Percentiles rank a stretch among this genome's conserved stretches.
These are phyloP conservation scores for Berberis thunbergii DNA, from an alignment of 164 flowering plant species.

Conservation along the genomic window DNA sequence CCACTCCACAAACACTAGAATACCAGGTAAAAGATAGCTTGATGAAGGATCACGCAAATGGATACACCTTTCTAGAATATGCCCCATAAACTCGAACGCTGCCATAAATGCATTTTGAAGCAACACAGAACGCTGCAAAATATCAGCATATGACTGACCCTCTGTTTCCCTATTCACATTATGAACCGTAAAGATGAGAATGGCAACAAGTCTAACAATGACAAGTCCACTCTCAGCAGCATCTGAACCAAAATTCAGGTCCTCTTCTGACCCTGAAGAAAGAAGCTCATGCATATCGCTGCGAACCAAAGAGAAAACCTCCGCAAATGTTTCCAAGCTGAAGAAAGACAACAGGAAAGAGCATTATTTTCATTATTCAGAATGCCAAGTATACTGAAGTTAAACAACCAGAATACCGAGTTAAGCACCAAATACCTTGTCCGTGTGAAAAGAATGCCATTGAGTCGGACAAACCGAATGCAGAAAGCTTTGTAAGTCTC, in stretches of 20 bases:
- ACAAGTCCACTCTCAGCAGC: conserved; percentile 55
- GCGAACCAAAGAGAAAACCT: conserved; percentile 52
- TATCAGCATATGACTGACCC: conserved; percentile 85
- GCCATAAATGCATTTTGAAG: conserved; percentile 82
- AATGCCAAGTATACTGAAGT: background rate
- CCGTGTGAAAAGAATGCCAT: conserved; percentile 91
- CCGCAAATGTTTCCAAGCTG: conserved; percentile 85
- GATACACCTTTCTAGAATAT: conserved; percentile 49
- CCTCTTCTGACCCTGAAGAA: conserved; percentile 65
- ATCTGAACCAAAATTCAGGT: conserved; percentile 63
- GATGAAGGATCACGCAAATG: conserved; percentile 57
- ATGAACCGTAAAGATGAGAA: conserved; percentile 76
- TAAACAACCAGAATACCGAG: background rate
- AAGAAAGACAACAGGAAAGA: conserved; percentile 3
- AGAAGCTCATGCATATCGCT: conserved; percentile 54
- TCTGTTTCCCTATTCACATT: conserved; percentile 63
- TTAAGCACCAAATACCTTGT: conserved; percentile 54
- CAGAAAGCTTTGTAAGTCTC: conserved; percentile 53
- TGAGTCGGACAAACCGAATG: conserved; percentile 73
- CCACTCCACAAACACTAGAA: conserved; percentile 91
- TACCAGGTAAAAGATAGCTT: conserved; percentile 70
- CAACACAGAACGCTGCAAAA: conserved; percentile 74
- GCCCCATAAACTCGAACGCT: conserved; percentile 69
- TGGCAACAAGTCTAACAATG: conserved; percentile 58
- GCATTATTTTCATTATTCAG: background rate